Conservation (phyloP, 73 alveolate species). For the Paramecium tetraurelia region DNA sequence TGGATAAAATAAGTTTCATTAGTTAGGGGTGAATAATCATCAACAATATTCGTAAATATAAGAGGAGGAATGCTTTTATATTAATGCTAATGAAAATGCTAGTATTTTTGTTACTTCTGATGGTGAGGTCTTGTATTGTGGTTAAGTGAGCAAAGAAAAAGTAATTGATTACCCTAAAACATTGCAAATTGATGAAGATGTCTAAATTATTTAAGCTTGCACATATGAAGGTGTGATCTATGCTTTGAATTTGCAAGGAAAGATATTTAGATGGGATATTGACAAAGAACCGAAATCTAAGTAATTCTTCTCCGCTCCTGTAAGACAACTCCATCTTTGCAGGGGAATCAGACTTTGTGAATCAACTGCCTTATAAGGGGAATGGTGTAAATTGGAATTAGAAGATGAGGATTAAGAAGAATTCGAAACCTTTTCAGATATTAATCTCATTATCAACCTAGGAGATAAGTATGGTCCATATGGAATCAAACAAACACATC, state of each 20-base stretch:
- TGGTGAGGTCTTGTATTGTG: slow-evolving; percentile 26
- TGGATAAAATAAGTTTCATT: neutral
- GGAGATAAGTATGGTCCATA: slow-evolving; percentile 41
- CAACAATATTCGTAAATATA: neutral
- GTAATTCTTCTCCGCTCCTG: neutral
- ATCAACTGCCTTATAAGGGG: neutral
- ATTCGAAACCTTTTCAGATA: neutral
- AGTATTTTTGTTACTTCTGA: slow-evolving; percentile 22
- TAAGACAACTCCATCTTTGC: neutral
- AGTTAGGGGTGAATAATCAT: neutral
- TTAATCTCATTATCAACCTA: neutral
- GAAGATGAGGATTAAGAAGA: neutral
- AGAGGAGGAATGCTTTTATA: neutral
- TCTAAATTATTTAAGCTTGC: neutral
- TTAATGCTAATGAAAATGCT: neutral
- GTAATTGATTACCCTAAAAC: slow-evolving; percentile 20
- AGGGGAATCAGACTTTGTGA: neutral
- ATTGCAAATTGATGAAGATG: neutral
- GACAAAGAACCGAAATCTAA: slow-evolving; percentile 27
- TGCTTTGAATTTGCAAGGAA: slow-evolving; percentile 3
- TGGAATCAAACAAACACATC: slow-evolving; percentile 29
- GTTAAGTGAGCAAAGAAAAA: neutral
- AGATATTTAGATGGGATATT: neutral
- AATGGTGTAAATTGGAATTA: slow-evolving; percentile 29
- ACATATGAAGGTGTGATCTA: neutral